Evolutionary conservation across 1,139 yeast genomes (phyloP).

Genomic region (Dujonia santamariae): DNA sequence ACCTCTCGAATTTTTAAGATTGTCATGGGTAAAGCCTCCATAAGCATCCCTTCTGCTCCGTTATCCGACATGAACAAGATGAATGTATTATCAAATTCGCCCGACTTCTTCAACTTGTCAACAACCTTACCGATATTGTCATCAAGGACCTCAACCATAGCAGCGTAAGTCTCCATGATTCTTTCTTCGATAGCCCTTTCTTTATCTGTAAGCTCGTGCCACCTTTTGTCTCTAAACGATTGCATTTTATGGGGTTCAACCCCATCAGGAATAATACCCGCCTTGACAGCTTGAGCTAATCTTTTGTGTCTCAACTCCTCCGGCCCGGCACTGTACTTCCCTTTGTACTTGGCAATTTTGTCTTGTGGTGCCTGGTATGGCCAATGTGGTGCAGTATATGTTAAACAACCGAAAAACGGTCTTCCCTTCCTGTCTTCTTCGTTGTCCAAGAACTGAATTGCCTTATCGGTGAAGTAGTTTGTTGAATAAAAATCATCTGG

Average conservation of each 20-base stretch:
- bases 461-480: constrained; percentile 41
- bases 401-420: constrained; percentile 52
- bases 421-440: constrained; percentile 25
- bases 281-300: constrained; percentile 34
- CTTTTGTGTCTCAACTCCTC: constrained; percentile 37
- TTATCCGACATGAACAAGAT: constrained; percentile 58
- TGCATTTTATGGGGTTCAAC: constrained; percentile 45
- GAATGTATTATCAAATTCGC: constrained; percentile 50
- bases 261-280: constrained; percentile 44
- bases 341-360: constrained; percentile 44
- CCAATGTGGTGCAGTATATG: constrained; percentile 65
- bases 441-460: constrained; percentile 32
- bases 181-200: constrained; percentile 35
- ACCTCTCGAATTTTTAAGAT: constrained; percentile 22
- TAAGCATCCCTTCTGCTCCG: constrained; percentile 58
- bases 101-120: constrained; percentile 32
- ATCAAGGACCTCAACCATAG: constrained; percentile 58
- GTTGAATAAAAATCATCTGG: constrained; percentile 51
- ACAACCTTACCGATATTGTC: constrained; percentile 46
- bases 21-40: constrained; percentile 50
- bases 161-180: constrained; percentile 57
- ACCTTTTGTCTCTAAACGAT: constrained; percentile 34
- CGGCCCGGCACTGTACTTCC: constrained; percentile 50
- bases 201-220: constrained; percentile 37
- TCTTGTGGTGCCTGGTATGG: constrained; percentile 56